phyloP scores from a whole-genome alignment of 2,329 filamentous ascomycete genomes.

The Emmonsiellopsis sp. region DNA sequence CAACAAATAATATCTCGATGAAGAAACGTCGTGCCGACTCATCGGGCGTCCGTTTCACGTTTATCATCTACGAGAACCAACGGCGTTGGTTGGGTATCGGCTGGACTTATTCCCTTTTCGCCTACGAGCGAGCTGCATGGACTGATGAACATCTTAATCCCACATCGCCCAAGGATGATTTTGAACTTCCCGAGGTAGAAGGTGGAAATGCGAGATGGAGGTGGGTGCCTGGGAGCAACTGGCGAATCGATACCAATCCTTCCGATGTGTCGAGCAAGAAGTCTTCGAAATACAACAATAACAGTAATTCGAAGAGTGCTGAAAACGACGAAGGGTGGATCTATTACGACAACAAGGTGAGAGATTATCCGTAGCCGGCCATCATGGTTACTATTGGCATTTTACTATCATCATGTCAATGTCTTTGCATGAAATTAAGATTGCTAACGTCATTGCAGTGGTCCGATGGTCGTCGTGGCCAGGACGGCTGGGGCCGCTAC shows the following conservation, averaged over 20 bases:
- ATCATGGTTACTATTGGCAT: background rate
- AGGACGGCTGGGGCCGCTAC: conserved; percentile 90
- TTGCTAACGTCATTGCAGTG: conserved; percentile 47
- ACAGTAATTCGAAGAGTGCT: conserved; percentile 33
- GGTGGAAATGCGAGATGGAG: conserved; percentile 56
- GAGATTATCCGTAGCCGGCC: conserved; percentile 10
- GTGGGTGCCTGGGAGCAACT: conserved; percentile 79
- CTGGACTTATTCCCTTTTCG: conserved; percentile 85
- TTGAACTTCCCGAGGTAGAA: conserved; percentile 58
- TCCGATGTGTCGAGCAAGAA: conserved; percentile 23
- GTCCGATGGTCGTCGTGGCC: conserved; percentile 74
- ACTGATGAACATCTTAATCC: conserved; percentile 90
- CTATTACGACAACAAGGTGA: conserved; percentile 93
- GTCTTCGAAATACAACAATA: conserved; percentile 40
- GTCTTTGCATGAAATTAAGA: background rate
- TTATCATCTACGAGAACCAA: conserved; percentile 94
- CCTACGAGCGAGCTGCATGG: conserved; percentile 84
- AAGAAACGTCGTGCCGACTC: conserved; percentile 39
- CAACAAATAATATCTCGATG: conserved; percentile 39
- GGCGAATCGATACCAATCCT: conserved; percentile 67
- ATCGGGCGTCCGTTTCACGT: conserved; percentile 86
- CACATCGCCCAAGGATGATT: conserved; percentile 64
- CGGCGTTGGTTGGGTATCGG: conserved; percentile 88
- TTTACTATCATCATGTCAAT: background rate
- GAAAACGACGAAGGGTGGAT: conserved; percentile 72